phyloP scores from a whole-genome alignment of 1,284 basidiomycete genomes.

The Ceratobasidium sp. region DNA sequence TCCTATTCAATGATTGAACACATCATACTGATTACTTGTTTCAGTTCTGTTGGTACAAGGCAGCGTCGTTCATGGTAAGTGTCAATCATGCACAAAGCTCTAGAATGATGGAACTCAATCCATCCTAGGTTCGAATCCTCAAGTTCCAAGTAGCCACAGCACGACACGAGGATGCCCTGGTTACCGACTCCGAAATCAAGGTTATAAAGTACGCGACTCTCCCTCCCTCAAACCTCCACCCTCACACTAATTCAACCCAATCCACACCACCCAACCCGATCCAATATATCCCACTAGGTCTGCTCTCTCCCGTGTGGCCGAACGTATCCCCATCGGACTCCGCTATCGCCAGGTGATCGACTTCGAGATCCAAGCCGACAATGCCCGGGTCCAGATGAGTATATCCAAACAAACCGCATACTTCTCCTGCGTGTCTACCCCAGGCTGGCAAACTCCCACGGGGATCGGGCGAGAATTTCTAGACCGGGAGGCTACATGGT shows the following conservation, averaged over 20 bases:
- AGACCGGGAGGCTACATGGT: too few relatives aligned
- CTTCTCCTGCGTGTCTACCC: too few relatives aligned
- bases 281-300: background rate
- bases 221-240: too few relatives aligned
- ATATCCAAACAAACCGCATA: too few relatives aligned
- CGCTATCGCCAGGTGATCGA: conserved; percentile 21
- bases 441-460: too few relatives aligned
- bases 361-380: conserved; percentile 3
- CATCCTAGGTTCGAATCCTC: background rate
- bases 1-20: background rate
- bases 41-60: conserved; percentile 79
- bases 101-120: background rate
- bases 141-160: conserved; percentile 1
- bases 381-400: too few relatives aligned
- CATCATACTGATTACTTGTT: background rate
- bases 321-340: conserved; percentile 12
- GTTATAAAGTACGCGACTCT: background rate
- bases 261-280: background rate
- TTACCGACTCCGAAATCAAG: conserved; percentile 18
- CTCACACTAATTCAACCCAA: background rate
- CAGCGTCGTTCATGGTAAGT: conserved; percentile 57
- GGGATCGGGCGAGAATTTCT: too few relatives aligned
- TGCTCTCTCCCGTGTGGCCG: conserved; percentile 20
- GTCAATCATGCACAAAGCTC: background rate
- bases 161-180: conserved; percentile 7